Conservation (phyloP, 495 filamentous ascomycete genomes). For the Tuber microsphaerosporum region DNA sequence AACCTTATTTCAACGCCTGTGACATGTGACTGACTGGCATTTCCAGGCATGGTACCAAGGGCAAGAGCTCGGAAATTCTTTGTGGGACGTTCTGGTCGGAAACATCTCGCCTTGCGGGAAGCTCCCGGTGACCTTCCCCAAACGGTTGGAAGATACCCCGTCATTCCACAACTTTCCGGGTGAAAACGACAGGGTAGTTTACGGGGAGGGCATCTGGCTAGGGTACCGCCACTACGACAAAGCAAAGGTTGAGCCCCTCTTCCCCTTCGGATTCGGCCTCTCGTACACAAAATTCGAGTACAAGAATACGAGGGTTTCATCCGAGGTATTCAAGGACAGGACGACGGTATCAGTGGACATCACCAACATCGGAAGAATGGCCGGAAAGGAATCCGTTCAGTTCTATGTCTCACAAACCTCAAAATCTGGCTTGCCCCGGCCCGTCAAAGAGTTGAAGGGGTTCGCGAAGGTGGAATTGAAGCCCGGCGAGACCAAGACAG, state of each 20-base stretch:
- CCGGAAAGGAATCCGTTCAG: constrained; percentile 65
- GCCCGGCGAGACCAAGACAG: constrained; percentile 56
- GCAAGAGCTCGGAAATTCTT: constrained; percentile 60
- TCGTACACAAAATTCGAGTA: constrained; percentile 65
- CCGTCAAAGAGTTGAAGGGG: constrained; percentile 63
- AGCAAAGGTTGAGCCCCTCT: constrained; percentile 54
- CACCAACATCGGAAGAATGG: constrained; percentile 56
- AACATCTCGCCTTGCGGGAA: constrained; percentile 60
- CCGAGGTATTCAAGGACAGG: constrained; percentile 45
- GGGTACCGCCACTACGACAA: constrained; percentile 73
- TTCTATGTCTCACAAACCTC: constrained; percentile 53
- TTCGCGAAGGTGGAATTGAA: constrained; percentile 63
- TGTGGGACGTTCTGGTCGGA: constrained; percentile 63
- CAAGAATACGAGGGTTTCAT: constrained; percentile 47
- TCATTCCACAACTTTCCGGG: constrained; percentile 63
- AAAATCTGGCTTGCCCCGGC: constrained; percentile 50
- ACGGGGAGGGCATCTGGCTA: constrained; percentile 70
- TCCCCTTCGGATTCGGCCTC: constrained; percentile 68
- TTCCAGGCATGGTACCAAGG: constrained; percentile 60
- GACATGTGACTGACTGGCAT: constrained; percentile 5
- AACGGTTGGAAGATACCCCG: constrained; percentile 62
- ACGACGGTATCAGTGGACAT: constrained; percentile 49
- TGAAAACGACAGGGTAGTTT: constrained; percentile 63
- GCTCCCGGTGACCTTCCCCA: constrained; percentile 62
- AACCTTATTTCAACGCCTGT: constrained; percentile 7